phyloP scores from a whole-genome alignment of 306 rosid genomes.

The Cicer chorassanicum region DNA sequence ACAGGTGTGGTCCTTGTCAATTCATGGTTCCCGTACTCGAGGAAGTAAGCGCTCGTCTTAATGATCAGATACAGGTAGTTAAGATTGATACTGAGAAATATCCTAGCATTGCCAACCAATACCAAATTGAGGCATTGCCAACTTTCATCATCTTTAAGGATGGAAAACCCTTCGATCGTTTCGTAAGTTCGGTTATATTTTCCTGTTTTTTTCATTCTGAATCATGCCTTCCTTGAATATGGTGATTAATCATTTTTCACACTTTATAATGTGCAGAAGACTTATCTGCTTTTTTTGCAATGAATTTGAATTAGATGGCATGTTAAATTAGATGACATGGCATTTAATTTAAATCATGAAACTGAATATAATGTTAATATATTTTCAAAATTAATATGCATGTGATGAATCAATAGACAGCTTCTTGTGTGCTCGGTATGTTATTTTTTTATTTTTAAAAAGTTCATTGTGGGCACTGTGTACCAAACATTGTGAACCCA shows the following conservation, averaged over 20 bases:
- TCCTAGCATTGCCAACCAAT: slow-evolving; percentile 77
- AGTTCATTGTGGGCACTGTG: not conserved
- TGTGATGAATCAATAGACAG: not conserved
- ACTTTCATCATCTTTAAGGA: slow-evolving; percentile 91
- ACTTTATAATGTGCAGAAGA: slow-evolving; percentile 1
- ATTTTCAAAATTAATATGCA: slow-evolving; percentile 9
- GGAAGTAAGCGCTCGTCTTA: slow-evolving; percentile 70
- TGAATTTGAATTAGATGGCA: slow-evolving; percentile 2
- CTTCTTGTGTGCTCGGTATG: slow-evolving; percentile 37
- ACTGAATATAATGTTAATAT: slow-evolving; percentile 14
- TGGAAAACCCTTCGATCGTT: slow-evolving; percentile 76
- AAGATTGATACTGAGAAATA: slow-evolving; percentile 97
- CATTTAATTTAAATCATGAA: slow-evolving; percentile 33
- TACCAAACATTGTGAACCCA: slow-evolving; percentile 8
- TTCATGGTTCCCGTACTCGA: slow-evolving; percentile 86
- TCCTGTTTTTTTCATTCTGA: not conserved
- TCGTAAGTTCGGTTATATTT: slow-evolving; percentile 61
- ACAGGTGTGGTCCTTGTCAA: slow-evolving; percentile 99
- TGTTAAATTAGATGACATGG: not conserved
- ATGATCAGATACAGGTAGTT: slow-evolving; percentile 71
- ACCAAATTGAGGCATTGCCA: slow-evolving; percentile 86
- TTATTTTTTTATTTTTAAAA: not conserved
- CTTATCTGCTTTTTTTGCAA: slow-evolving; percentile 21
- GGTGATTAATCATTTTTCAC: slow-evolving; percentile 14
- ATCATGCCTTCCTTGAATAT: slow-evolving; percentile 12